Conservation (phyloP, 805 yeast species). For the Priceomyces castillae region DNA sequence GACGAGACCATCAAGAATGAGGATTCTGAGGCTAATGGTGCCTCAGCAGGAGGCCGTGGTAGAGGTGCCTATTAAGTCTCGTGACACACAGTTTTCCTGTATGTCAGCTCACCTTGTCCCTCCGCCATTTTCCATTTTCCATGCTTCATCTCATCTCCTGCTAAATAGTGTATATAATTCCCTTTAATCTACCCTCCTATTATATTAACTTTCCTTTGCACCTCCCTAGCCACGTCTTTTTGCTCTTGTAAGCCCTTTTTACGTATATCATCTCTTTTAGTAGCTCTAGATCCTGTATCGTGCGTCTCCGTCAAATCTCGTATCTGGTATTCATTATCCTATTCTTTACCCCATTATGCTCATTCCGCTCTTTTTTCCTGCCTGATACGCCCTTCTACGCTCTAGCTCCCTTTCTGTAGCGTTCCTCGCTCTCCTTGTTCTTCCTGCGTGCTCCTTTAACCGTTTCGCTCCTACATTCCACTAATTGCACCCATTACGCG, state of each 20-base stretch:
- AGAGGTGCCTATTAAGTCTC: constrained; percentile 52
- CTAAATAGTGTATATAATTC: neutral
- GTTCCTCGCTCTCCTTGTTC: neutral
- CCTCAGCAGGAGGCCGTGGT: constrained; percentile 54
- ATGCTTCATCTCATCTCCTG: neutral
- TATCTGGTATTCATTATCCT: too few relatives aligned
- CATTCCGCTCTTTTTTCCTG: too few relatives aligned
- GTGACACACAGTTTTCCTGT: too few relatives aligned
- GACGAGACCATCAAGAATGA: constrained; percentile 88
- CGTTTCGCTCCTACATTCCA: neutral
- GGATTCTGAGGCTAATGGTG: constrained; percentile 50
- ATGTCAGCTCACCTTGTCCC: neutral
- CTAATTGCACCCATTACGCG: constrained; percentile 5
- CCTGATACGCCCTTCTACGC: neutral
- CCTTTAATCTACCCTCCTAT: neutral
- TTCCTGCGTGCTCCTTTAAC: neutral
- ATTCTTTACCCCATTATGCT: too few relatives aligned
- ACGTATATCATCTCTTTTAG: too few relatives aligned
- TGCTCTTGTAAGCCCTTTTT: too few relatives aligned
- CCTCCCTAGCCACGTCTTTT: too few relatives aligned
- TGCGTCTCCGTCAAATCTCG: too few relatives aligned
- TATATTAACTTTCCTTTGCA: too few relatives aligned
- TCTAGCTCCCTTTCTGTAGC: neutral
- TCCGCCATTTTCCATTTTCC: neutral
- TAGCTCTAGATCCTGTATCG: too few relatives aligned